A percentile compares a stretch with the other conserved stretches of the same genome.
Evolutionary conservation across 1,284 basidiomycete species (phyloP).

Genomic region (Puccinia triticina): DNA sequence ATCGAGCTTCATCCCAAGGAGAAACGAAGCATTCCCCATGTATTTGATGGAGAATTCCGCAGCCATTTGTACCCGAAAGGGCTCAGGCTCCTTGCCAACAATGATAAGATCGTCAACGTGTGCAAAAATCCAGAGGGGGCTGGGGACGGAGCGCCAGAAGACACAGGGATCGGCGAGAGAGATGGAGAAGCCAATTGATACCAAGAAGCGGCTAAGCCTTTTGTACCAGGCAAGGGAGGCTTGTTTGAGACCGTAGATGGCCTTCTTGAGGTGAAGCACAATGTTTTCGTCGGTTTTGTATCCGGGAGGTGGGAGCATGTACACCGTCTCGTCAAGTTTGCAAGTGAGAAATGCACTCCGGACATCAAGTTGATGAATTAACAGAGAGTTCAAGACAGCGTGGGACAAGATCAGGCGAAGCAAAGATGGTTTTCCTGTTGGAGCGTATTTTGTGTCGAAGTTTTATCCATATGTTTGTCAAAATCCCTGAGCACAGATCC

Average conservation of each 20-base stretch:
- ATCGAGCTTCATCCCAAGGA: background rate
- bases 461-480: conserved; percentile 3
- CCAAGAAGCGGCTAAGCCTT: background rate
- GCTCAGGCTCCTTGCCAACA: background rate
- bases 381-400: background rate
- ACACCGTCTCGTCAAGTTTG: background rate
- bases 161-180: background rate
- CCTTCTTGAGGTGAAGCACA: background rate
- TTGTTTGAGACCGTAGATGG: conserved; percentile 1
- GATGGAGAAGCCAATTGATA: background rate
- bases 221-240: conserved; percentile 14
- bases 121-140: background rate
- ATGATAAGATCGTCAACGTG: background rate
- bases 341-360: too few relatives aligned
- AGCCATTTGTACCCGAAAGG: background rate
- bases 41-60: too few relatives aligned
- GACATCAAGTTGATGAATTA: conserved; percentile 19
- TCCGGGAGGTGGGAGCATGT: background rate
- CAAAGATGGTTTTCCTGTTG: too few relatives aligned
- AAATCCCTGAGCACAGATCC: conserved; percentile 31
- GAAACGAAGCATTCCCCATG: background rate
- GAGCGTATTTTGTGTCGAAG: background rate
- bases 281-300: background rate
- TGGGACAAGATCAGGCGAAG: background rate
- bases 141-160: background rate